A percentile compares a stretch with the other conserved stretches of the same genome.
Evolutionary conservation across 1,284 basidiomycete species (phyloP).

Genomic region (Rhodotorula sp.): DNA sequence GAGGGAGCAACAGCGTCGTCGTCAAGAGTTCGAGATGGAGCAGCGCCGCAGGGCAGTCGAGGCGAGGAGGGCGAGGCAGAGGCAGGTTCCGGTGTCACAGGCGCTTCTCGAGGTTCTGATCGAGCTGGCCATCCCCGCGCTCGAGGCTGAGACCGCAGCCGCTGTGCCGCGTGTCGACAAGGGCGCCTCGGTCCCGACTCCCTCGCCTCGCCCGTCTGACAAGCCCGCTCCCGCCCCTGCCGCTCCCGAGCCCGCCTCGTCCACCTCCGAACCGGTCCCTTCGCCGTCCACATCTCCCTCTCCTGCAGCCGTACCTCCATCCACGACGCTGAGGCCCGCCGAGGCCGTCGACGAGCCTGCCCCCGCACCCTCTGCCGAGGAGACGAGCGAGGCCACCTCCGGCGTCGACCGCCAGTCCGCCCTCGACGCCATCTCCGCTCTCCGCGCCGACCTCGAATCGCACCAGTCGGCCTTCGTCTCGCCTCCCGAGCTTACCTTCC

Average conservation of each 20-base stretch:
- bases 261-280: background rate
- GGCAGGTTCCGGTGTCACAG: background rate
- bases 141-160: background rate
- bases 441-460: slow-evolving; percentile 15
- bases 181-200: background rate
- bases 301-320: background rate
- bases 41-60: slow-evolving; percentile 7
- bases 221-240: background rate
- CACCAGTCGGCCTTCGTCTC: slow-evolving; percentile 14
- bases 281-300: background rate
- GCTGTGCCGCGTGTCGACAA: background rate
- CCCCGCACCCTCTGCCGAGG: slow-evolving; percentile 26
- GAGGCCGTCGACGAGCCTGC: slow-evolving; percentile 6
- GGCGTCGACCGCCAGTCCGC: slow-evolving; percentile 22
- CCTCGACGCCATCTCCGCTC: slow-evolving; percentile 22
- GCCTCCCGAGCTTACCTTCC: slow-evolving; percentile 22
- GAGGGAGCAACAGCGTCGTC: slow-evolving; percentile 7
- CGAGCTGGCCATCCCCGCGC: background rate
- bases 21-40: slow-evolving; percentile 11
- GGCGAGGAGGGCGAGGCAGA: slow-evolving; percentile 4
- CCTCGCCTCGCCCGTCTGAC: background rate
- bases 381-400: no score
- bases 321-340: background rate
- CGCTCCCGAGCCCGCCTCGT: background rate
- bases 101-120: slow-evolving; percentile 7